Evolutionary conservation across 2,329 filamentous ascomycete species (phyloP).

Genomic region (Zopfia rhizophila): DNA sequence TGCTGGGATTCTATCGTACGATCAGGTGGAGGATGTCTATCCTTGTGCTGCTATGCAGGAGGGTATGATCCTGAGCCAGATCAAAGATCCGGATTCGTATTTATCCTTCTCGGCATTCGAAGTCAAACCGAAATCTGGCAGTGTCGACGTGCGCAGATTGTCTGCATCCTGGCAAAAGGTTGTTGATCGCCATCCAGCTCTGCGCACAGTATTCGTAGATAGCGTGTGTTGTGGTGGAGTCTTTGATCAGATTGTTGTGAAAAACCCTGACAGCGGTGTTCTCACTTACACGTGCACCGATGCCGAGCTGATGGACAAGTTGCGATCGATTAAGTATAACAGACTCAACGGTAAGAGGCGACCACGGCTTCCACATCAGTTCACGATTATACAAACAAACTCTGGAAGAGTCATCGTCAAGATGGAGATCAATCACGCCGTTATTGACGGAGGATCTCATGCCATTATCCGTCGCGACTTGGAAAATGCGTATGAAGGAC

Average conservation of each 20-base stretch:
- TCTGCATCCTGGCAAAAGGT: conserved; percentile 43
- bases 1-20: conserved; percentile 31
- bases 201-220: conserved; percentile 47
- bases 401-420: conserved; percentile 44
- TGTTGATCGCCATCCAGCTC: conserved; percentile 43
- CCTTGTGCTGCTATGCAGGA: conserved; percentile 46
- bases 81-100: conserved; percentile 42
- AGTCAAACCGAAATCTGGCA: conserved; percentile 32
- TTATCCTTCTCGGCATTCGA: conserved; percentile 43
- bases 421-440: conserved; percentile 48
- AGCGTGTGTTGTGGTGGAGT: conserved; percentile 48
- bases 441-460: conserved; percentile 47
- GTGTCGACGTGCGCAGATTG: conserved; percentile 35
- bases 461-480: conserved; percentile 44
- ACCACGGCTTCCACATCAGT: conserved; percentile 44
- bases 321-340: conserved; percentile 37
- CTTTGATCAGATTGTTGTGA: conserved; percentile 49
- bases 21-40: conserved; percentile 45
- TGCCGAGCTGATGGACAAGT: conserved; percentile 28
- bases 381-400: conserved; percentile 38
- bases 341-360: conserved; percentile 42
- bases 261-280: conserved; percentile 34
- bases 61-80: conserved; percentile 47
- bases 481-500: conserved; percentile 41
- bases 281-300: conserved; percentile 36